These are phyloP conservation scores for Hanseniaspora hatyaiensis DNA, from an alignment of 805 yeast genomes.

Conservation along the genomic window DNA sequence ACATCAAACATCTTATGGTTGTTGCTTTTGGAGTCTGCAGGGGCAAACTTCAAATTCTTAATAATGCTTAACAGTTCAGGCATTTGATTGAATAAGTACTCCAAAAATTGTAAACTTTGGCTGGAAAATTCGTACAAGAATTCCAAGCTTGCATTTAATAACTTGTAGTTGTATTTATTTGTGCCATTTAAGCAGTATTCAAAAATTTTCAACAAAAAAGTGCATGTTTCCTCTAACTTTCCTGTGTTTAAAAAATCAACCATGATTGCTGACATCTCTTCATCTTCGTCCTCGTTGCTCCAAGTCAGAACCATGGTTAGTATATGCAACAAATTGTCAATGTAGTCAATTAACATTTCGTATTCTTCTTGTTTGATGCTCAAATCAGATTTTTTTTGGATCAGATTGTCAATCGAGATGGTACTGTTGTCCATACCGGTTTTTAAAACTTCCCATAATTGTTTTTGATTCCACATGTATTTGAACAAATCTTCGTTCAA, in stretches of 20 bases:
- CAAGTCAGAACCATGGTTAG: slow-evolving; percentile 52
- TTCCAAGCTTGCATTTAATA: slow-evolving; percentile 25
- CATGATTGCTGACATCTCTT: slow-evolving; percentile 21
- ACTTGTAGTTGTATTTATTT: slow-evolving; percentile 6
- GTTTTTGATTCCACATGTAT: slow-evolving; percentile 57
- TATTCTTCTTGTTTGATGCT: slow-evolving; percentile 32
- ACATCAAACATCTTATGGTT: slow-evolving; percentile 14
- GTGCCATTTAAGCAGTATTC: slow-evolving; percentile 13
- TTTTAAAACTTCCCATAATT: slow-evolving; percentile 56
- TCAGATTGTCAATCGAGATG: slow-evolving; percentile 32
- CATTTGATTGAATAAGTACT: slow-evolving; percentile 21
- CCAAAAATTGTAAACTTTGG: slow-evolving; percentile 26
- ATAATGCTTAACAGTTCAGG: slow-evolving; percentile 2
- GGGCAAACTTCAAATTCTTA: neutral
- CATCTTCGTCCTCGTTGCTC: too few species aligned
- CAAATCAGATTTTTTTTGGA: slow-evolving; percentile 19
- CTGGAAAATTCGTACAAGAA: slow-evolving; percentile 32
- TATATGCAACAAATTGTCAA: slow-evolving; percentile 59
- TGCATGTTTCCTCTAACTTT: slow-evolving; percentile 20
- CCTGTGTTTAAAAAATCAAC: slow-evolving; percentile 16
- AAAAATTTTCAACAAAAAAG: slow-evolving; percentile 16
- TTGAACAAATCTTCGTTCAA: slow-evolving; percentile 66
- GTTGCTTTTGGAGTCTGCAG: neutral
- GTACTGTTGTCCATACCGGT: slow-evolving; percentile 41
- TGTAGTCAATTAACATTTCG: slow-evolving; percentile 47